A percentile compares a stretch with the other conserved stretches of the same genome.
phyloP scores from a whole-genome alignment of 108 stramenopile genomes.

The Cyclotella baltica region DNA sequence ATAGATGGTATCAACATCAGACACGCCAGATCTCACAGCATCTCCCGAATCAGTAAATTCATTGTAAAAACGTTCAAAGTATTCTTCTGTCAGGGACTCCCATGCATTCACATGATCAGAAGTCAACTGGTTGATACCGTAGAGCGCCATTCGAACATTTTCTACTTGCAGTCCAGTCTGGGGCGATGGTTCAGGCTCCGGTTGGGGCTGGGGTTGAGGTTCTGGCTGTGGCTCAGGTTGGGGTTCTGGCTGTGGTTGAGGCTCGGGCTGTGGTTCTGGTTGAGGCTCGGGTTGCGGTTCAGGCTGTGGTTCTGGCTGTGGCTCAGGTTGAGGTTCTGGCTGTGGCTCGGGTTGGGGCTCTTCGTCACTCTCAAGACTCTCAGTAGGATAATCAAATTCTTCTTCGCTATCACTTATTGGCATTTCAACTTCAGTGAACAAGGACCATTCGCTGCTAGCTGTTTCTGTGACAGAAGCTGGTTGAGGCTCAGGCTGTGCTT shows the following conservation, averaged over 20 bases:
- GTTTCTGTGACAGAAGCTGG: neutral
- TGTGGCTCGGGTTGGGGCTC: slow-evolving; percentile 28
- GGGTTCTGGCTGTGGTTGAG: slow-evolving; percentile 12
- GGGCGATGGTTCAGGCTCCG: slow-evolving; percentile 12
- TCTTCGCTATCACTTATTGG: neutral
- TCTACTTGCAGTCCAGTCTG: slow-evolving; percentile 15
- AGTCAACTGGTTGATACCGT: slow-evolving; percentile 29
- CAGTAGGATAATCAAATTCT: slow-evolving; percentile 19
- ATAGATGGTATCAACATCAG: slow-evolving; percentile 32
- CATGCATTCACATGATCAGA: slow-evolving; percentile 37
- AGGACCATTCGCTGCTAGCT: neutral
- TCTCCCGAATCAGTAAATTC: slow-evolving; percentile 7
- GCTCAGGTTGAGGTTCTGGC: slow-evolving; percentile 15
- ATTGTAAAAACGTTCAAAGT: slow-evolving; percentile 30
- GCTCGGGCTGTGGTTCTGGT: slow-evolving; percentile 6
- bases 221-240: slow-evolving; percentile 15
- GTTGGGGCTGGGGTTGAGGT: slow-evolving; percentile 15
- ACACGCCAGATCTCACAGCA: slow-evolving; percentile 10
- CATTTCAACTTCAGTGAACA: slow-evolving; percentile 10
- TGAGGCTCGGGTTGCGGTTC: slow-evolving; percentile 11
- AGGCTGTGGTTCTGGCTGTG: slow-evolving; percentile 10
- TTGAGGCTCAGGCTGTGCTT: neutral
- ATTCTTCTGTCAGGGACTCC: slow-evolving; percentile 23
- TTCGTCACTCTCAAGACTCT: neutral
- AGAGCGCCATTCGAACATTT: slow-evolving; percentile 51